A percentile compares a stretch with the other conserved stretches of the same genome.
These are phyloP conservation scores for Helianthus tuberosus DNA, from an alignment of 129 eudicot genomes.

Conservation along the genomic window DNA sequence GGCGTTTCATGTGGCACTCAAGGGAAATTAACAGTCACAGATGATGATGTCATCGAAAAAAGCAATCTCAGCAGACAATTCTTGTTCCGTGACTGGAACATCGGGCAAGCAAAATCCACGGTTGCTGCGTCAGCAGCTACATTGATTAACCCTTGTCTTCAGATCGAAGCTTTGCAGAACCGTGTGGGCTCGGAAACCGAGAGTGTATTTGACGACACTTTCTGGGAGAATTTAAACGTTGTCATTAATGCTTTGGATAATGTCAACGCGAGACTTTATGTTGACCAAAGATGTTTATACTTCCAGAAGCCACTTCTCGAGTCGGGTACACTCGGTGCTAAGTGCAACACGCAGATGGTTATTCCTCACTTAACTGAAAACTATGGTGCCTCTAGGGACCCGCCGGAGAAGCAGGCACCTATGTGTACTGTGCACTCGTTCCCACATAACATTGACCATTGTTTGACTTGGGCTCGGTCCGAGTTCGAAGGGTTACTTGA, in stretches of 20 bases:
- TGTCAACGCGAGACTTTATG: slow-evolving; percentile 89
- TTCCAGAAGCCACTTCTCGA: slow-evolving; percentile 89
- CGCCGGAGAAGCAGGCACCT: slow-evolving; percentile 92
- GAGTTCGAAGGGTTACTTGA: slow-evolving; percentile 94
- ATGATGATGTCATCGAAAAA: slow-evolving; percentile 93
- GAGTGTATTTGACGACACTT: slow-evolving; percentile 70
- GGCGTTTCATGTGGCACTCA: slow-evolving; percentile 77
- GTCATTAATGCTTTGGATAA: slow-evolving; percentile 83
- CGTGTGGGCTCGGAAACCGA: slow-evolving; percentile 91
- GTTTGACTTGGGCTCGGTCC: slow-evolving; percentile 95
- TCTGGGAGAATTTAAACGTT: slow-evolving; percentile 83
- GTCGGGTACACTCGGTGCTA: slow-evolving; percentile 90
- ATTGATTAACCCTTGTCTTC: slow-evolving; percentile 60
- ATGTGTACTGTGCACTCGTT: slow-evolving; percentile 94
- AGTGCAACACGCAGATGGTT: slow-evolving; percentile 94
- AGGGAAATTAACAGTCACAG: slow-evolving; percentile 83
- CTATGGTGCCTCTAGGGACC: slow-evolving; percentile 95
- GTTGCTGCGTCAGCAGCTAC: slow-evolving; percentile 94
- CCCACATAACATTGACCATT: slow-evolving; percentile 95
- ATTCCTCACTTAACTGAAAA: slow-evolving; percentile 88
- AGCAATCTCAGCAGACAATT: slow-evolving; percentile 94
- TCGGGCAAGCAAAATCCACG: slow-evolving; percentile 95
- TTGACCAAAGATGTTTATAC: slow-evolving; percentile 89
- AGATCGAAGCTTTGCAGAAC: slow-evolving; percentile 84
- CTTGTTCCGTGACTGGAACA: slow-evolving; percentile 93